A percentile compares a stretch with the other conserved stretches of the same genome.
These are phyloP conservation scores for Pseudoturritis turrita DNA, from an alignment of 345 rosid species.

Conservation along the genomic window DNA sequence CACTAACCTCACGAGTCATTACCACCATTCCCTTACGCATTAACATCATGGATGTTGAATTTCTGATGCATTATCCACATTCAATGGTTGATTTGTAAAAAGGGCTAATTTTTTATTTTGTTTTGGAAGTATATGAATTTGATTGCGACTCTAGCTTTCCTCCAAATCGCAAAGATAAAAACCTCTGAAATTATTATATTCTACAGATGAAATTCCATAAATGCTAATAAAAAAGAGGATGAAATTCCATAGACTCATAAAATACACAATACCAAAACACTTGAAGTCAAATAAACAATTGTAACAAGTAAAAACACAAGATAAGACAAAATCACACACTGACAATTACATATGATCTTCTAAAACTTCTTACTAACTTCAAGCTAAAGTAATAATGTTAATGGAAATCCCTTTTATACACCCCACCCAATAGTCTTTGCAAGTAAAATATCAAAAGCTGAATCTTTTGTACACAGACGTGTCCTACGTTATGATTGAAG, in stretches of 20 bases:
- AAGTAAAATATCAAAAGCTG: slow-evolving; percentile 18
- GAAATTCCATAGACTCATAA: not conserved
- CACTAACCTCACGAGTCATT: not conserved
- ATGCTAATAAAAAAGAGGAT: too few relatives aligned
- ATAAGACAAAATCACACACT: slow-evolving; percentile 14
- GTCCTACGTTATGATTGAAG: slow-evolving; percentile 26
- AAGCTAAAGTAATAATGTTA: slow-evolving; percentile 6
- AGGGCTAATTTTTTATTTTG: not conserved
- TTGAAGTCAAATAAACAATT: not conserved
- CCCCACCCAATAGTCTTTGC: slow-evolving; percentile 23
- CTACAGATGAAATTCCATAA: not conserved
- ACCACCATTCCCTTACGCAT: not conserved
- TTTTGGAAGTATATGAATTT: too few relatives aligned
- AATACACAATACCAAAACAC: not conserved
- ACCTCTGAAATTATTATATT: not conserved
- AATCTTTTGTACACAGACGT: slow-evolving; percentile 25
- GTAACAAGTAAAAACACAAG: slow-evolving; percentile 6
- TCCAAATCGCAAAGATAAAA: not conserved
- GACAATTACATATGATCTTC: not conserved
- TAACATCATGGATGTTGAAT: not conserved
- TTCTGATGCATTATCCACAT: not conserved
- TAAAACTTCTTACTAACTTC: not conserved
- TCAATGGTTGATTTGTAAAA: not conserved
- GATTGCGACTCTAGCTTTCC: not conserved
- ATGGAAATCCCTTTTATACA: slow-evolving; percentile 25